Percentiles rank a stretch among this genome's conserved stretches.
Conservation (phyloP, 305 asterid species). For the Fraxinus greggii region DNA sequence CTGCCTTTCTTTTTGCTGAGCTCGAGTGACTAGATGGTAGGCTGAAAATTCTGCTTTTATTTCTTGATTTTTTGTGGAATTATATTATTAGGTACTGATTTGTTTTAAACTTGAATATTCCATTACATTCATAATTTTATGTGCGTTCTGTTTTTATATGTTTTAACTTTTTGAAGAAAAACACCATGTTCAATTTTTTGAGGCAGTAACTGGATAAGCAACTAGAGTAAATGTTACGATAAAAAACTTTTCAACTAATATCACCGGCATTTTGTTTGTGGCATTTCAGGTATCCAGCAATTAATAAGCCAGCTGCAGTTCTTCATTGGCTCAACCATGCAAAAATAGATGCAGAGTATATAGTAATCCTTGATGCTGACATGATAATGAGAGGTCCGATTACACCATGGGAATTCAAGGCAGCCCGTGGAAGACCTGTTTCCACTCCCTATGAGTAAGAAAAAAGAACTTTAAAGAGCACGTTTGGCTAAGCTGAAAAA, state of each 20-base stretch:
- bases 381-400: conserved; percentile 95
- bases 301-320: conserved; percentile 93
- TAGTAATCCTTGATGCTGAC: conserved; percentile 88
- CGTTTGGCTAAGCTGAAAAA: background rate
- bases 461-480: background rate
- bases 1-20: background rate
- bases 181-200: background rate
- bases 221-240: background rate
- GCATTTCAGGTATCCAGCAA: conserved; percentile 85
- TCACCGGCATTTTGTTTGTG: conserved; percentile 21
- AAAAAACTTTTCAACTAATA: background rate
- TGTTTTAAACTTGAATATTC: background rate
- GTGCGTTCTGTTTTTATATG: background rate
- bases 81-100: background rate
- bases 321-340: conserved; percentile 95
- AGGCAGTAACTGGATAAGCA: background rate
- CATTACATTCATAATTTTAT: background rate
- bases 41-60: too few relatives aligned
- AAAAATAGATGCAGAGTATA: conserved; percentile 76
- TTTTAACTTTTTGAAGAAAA: background rate
- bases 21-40: background rate
- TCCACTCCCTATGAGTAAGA: conserved; percentile 96
- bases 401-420: conserved; percentile 96
- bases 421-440: conserved; percentile 76
- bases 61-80: too few relatives aligned